A percentile compares a stretch with the other conserved stretches of the same genome.
Conservation (phyloP, 1,284 basidiomycete species). For the Malassezia restricta region DNA sequence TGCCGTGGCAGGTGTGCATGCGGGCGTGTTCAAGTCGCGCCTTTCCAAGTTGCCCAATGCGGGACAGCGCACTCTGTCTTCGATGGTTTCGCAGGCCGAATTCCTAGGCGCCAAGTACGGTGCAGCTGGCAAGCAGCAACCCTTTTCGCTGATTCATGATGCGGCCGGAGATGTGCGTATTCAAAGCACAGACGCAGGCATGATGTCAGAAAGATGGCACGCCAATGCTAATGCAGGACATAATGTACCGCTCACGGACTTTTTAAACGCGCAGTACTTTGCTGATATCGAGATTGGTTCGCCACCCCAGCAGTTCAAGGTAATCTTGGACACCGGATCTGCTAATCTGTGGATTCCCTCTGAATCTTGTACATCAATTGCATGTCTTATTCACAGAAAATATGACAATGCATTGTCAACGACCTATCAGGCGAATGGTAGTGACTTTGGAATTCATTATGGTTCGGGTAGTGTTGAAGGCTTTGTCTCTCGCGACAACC, state of each 20-base stretch:
- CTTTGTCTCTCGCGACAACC: constrained; percentile 73
- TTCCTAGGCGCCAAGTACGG: constrained; percentile 41
- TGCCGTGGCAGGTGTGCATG: not conserved
- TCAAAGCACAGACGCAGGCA: constrained; percentile 32
- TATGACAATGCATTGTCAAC: constrained; percentile 73
- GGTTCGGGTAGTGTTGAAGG: constrained; percentile 96
- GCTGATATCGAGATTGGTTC: constrained; percentile 72
- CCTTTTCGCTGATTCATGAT: constrained; percentile 47
- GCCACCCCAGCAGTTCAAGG: constrained; percentile 62
- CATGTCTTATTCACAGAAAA: constrained; percentile 92
- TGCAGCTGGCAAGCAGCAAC: constrained; percentile 29
- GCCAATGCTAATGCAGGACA: constrained; percentile 61
- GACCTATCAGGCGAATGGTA: constrained; percentile 82
- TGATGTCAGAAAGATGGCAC: constrained; percentile 27
- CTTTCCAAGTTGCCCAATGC: constrained; percentile 55
- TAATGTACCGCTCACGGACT: constrained; percentile 79
- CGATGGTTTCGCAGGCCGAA: constrained; percentile 56
- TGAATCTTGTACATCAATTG: constrained; percentile 76
- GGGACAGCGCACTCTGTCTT: constrained; percentile 60
- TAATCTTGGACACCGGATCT: constrained; percentile 76
- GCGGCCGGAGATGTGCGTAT: constrained; percentile 52
- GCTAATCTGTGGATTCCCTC: constrained; percentile 92
- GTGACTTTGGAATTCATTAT: constrained; percentile 83
- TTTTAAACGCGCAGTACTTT: constrained; percentile 96
- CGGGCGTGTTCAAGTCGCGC: constrained; percentile 20